Evolutionary conservation across 2,329 filamentous ascomycete species (phyloP).

Genomic region (Macrophomina pseudophaseolina): DNA sequence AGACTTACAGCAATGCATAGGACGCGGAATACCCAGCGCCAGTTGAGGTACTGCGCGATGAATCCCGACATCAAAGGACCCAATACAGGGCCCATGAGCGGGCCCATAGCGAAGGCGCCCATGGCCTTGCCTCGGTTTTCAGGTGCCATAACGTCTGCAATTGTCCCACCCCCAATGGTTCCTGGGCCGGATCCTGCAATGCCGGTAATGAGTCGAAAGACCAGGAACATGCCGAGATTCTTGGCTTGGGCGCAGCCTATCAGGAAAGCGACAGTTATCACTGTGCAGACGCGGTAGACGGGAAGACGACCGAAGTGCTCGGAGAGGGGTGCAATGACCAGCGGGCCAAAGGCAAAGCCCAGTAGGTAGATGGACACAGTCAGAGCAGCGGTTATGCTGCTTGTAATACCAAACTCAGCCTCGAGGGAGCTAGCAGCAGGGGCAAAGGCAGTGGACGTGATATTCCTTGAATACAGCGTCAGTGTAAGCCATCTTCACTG

Average conservation of each 20-base stretch:
- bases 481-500: background rate
- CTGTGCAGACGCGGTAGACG: slow-evolving; percentile 31
- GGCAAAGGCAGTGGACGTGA: slow-evolving; percentile 30
- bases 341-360: slow-evolving; percentile 35
- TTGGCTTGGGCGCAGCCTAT: slow-evolving; percentile 36
- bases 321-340: slow-evolving; percentile 37
- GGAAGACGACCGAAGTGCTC: slow-evolving; percentile 35
- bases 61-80: slow-evolving; percentile 42
- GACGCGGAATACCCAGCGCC: background rate
- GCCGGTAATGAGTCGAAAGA: slow-evolving; percentile 37
- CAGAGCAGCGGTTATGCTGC: slow-evolving; percentile 26
- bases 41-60: background rate
- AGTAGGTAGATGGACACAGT: slow-evolving; percentile 37
- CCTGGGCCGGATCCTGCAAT: slow-evolving; percentile 33
- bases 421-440: slow-evolving; percentile 23
- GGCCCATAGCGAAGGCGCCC: slow-evolving; percentile 56
- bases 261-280: slow-evolving; percentile 30
- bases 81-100: slow-evolving; percentile 53
- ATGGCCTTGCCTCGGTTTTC: slow-evolving; percentile 56
- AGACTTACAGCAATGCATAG: background rate
- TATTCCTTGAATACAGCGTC: slow-evolving; percentile 1
- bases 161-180: slow-evolving; percentile 57
- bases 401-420: slow-evolving; percentile 29
- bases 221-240: slow-evolving; percentile 33
- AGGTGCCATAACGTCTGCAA: slow-evolving; percentile 57